These are phyloP conservation scores for Pochonia chlamydosporia DNA, from an alignment of 2,329 filamentous ascomycete genomes.

Conservation along the genomic window DNA sequence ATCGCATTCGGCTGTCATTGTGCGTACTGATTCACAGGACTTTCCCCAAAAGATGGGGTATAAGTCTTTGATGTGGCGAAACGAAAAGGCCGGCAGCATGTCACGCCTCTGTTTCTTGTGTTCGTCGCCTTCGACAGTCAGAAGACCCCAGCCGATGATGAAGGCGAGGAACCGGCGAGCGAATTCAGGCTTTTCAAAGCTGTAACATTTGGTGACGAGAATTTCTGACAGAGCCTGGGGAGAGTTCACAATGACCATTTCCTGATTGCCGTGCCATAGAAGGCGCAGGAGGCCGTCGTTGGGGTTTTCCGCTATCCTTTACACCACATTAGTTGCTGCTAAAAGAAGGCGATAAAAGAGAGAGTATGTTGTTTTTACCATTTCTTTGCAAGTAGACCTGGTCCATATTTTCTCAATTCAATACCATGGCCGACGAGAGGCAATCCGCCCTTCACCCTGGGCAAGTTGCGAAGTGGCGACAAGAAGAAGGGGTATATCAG, in stretches of 20 bases:
- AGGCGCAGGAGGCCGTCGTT: background rate
- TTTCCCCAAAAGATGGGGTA: slow-evolving; percentile 28
- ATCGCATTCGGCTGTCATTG: slow-evolving; percentile 6
- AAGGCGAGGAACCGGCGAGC: slow-evolving; percentile 68
- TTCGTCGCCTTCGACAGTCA: slow-evolving; percentile 25
- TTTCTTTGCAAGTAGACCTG: background rate
- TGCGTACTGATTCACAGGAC: slow-evolving; percentile 17
- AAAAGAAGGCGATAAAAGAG: too few species aligned
- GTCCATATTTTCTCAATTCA: background rate
- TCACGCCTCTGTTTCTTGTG: slow-evolving; percentile 26
- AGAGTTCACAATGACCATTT: slow-evolving; percentile 45
- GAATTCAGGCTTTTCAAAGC: slow-evolving; percentile 53
- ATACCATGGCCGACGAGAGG: background rate
- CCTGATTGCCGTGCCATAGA: background rate
- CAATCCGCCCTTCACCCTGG: background rate
- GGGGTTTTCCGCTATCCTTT: background rate
- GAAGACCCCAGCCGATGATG: slow-evolving; percentile 61
- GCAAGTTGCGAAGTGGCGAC: background rate
- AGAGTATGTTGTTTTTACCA: background rate
- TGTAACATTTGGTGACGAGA: slow-evolving; percentile 58
- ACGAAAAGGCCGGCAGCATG: slow-evolving; percentile 25
- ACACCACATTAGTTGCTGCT: too few species aligned
- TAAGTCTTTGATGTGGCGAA: slow-evolving; percentile 25
- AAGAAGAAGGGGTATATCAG: background rate
- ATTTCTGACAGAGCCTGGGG: slow-evolving; percentile 60